Percentiles rank a stretch among this genome's conserved stretches.
These are phyloP conservation scores for Pseudogymnoascus sp. DNA, from an alignment of 2,329 filamentous ascomycete genomes.

Conservation along the genomic window DNA sequence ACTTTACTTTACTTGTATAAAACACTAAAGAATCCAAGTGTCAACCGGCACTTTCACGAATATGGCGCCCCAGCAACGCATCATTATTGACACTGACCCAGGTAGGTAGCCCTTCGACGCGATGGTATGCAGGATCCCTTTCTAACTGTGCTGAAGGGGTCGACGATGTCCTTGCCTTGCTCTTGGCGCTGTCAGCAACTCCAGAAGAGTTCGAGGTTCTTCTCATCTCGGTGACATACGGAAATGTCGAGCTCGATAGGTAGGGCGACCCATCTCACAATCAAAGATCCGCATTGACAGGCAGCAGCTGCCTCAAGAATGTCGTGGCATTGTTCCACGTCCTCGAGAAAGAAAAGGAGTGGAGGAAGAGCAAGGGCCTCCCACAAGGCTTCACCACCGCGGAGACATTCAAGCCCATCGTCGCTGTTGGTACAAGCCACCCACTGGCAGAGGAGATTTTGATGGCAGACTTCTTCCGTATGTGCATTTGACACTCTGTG, in stretches of 20 bases:
- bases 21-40: not conserved
- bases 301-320: constrained; percentile 70
- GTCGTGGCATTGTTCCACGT: constrained; percentile 86
- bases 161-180: constrained; percentile 83
- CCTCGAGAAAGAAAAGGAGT: constrained; percentile 78
- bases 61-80: constrained; percentile 62
- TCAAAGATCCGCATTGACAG: constrained; percentile 6
- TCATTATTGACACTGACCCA: constrained; percentile 96
- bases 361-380: constrained; percentile 63
- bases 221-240: constrained; percentile 84
- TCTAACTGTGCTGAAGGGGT: constrained; percentile 48
- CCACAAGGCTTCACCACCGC: constrained; percentile 66
- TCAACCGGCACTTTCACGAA: not conserved
- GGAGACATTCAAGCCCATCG: constrained; percentile 65
- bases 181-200: constrained; percentile 74
- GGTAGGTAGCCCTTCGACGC: constrained; percentile 37
- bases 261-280: constrained; percentile 30
- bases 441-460: constrained; percentile 77
- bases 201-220: constrained; percentile 79
- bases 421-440: constrained; percentile 80
- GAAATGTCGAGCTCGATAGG: constrained; percentile 84
- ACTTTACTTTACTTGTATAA: not conserved
- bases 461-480: constrained; percentile 82
- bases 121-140: not conserved
- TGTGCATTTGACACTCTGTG: constrained; percentile 27